Conservation (phyloP, 768 basidiomycete species). For the Leccinum olivaceopallidum region DNA sequence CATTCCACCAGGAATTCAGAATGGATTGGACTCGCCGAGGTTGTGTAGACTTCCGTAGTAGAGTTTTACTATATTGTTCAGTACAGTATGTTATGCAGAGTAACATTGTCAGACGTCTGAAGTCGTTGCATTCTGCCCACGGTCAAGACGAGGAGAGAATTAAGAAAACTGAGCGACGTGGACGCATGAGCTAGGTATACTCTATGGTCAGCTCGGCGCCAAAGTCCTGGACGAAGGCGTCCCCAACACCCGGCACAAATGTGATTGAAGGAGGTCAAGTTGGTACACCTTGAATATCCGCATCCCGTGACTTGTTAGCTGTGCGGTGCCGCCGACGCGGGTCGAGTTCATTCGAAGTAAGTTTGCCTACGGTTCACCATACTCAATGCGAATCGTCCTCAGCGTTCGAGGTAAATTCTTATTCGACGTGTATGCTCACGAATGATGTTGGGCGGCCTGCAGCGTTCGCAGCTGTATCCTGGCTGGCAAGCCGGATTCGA, state of each 20-base stretch:
- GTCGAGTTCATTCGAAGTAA: neutral
- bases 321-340: no score
- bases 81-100: neutral
- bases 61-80: neutral
- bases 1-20: neutral
- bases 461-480: neutral
- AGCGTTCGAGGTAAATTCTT: neutral
- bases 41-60: neutral
- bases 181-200: neutral
- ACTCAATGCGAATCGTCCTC: neutral
- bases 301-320: neutral
- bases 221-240: neutral
- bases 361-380: neutral
- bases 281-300: neutral
- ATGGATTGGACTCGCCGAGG: neutral
- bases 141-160: no score
- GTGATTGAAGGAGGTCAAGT: neutral
- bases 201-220: neutral
- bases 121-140: neutral
- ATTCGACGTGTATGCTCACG: neutral
- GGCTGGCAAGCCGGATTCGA: no score
- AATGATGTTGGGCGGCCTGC: neutral
- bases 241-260: neutral
- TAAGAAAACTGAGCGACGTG: no score
- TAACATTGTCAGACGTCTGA: neutral